Evolutionary conservation across 176 grass and related monocot species (phyloP), one percentile per base, ranked within the genome.

Genomic region (maize (Zea mays)): DNA sequence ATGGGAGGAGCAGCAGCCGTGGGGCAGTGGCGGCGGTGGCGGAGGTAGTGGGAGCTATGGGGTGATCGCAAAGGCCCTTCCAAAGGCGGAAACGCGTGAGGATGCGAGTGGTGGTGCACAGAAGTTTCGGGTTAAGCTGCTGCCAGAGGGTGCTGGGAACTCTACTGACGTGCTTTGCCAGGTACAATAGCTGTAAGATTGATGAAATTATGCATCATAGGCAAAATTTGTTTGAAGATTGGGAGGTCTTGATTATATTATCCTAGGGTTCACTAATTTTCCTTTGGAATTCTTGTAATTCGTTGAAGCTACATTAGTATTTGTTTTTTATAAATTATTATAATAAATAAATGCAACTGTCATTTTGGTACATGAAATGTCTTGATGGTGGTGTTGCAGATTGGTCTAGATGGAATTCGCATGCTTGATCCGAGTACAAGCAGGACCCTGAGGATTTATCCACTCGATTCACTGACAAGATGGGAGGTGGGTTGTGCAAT

Each of bases 331-430:
- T 17, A 50, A 15, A 50, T 50, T 50, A 57, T 0, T 50, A 57
- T 0, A 3, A 57, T 2, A 57, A 58, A 58, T 57, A 38, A 55
- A 73, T 9, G 1, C 3, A 43, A 20, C 17, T 55, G 2, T 8
- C 16, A 5, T 52, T 77, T 52, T 37, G 49, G 73, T 74, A 36
- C 6, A 42, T 62, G 49, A 17, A 35, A 20, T 68, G 15, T 61
- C 6, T 69, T 48, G 17, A 72, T 38, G 14, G 12, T 83, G 63
- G 13, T 90, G 41, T 27, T 83, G 68, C 77, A 99, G 96, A 83
- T 99, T 86, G 96, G 96, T 65, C 85, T 99, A 67, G 96, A 99
- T 90, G 96, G 96, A 84, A 99, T 99, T 87, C 87, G 88, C 55
- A 99, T 99, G 92, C 90, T 99, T 69, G 96, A 99, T 90, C 96